phyloP scores from a whole-genome alignment of 306 rosid species.

The Cucurbita pepo region DNA sequence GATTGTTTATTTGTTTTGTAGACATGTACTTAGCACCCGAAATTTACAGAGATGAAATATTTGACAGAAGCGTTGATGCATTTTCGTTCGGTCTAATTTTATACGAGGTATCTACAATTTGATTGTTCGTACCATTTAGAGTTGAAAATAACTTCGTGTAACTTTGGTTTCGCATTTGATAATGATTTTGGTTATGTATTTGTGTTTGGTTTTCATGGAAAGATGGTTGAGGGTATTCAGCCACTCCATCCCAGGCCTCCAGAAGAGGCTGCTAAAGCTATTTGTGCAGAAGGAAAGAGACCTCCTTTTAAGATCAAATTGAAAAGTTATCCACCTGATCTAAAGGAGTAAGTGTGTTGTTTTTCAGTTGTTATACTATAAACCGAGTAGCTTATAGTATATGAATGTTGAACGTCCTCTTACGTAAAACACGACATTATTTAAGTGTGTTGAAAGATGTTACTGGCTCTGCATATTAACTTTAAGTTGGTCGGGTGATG shows the following conservation, averaged over 20 bases:
- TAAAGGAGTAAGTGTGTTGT: conserved; percentile 58
- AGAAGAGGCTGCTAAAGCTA: conserved; percentile 48
- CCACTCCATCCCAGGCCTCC: conserved; percentile 53
- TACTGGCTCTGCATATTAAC: not conserved
- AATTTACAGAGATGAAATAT: conserved; percentile 55
- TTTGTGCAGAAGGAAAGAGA: conserved; percentile 71
- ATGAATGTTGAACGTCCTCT: not conserved
- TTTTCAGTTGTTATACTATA: not conserved
- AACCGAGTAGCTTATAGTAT: not conserved
- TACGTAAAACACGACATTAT: not conserved
- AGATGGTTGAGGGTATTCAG: conserved; percentile 86
- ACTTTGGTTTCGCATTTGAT: conserved; percentile 2
- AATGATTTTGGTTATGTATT: not conserved
- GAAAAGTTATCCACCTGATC: conserved; percentile 72
- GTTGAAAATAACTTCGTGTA: not conserved
- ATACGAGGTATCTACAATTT: conserved; percentile 47
- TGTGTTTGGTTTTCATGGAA: not conserved
- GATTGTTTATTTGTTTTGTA: conserved; percentile 14
- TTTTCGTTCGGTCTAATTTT: conserved; percentile 82
- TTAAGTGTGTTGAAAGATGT: not conserved
- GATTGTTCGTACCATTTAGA: not conserved
- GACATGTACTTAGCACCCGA: conserved; percentile 90
- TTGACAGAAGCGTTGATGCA: conserved; percentile 75
- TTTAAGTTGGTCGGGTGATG: not conserved
- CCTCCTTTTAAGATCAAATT: conserved; percentile 66